These are phyloP conservation scores for Vaccinium vitisidaea DNA, from an alignment of 148 eudicot genomes.

Conservation along the genomic window DNA sequence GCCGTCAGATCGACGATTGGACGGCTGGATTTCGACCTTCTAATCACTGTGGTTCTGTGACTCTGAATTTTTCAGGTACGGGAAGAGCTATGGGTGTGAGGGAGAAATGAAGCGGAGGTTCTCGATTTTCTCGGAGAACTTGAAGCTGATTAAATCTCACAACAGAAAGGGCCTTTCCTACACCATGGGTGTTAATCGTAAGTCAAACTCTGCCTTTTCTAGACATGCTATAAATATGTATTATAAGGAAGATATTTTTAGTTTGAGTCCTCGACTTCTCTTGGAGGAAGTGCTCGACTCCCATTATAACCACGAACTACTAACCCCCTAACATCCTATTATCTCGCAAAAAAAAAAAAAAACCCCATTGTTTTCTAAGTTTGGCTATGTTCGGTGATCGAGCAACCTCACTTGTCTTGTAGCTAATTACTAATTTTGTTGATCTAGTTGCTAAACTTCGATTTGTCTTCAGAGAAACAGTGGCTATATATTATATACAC, in stretches of 20 bases:
- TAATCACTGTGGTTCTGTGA: not conserved
- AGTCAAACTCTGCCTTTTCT: slow-evolving; percentile 13
- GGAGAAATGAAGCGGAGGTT: slow-evolving; percentile 69
- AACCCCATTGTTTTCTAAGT: not conserved
- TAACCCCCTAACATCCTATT: too few relatives aligned
- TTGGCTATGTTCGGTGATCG: not conserved
- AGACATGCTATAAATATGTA: not conserved
- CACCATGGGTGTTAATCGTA: slow-evolving; percentile 80
- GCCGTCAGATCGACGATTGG: not conserved
- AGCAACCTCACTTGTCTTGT: not conserved
- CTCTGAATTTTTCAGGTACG: slow-evolving; percentile 46
- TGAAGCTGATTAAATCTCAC: slow-evolving; percentile 67
- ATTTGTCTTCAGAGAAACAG: not conserved
- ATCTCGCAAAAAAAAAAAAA: too few relatives aligned
- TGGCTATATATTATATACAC: too few relatives aligned
- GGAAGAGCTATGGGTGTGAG: slow-evolving; percentile 69
- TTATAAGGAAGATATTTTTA: too few relatives aligned
- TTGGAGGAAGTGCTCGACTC: too few relatives aligned
- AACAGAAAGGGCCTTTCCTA: slow-evolving; percentile 64
- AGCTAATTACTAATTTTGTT: not conserved
- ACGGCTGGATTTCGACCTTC: not conserved
- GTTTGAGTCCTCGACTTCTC: too few relatives aligned
- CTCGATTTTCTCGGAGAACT: slow-evolving; percentile 57
- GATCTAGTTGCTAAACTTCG: not conserved
- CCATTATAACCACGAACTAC: too few relatives aligned